These are phyloP conservation scores for Ganoderma resinaceum DNA, from an alignment of 1,284 basidiomycete genomes.

Conservation along the genomic window DNA sequence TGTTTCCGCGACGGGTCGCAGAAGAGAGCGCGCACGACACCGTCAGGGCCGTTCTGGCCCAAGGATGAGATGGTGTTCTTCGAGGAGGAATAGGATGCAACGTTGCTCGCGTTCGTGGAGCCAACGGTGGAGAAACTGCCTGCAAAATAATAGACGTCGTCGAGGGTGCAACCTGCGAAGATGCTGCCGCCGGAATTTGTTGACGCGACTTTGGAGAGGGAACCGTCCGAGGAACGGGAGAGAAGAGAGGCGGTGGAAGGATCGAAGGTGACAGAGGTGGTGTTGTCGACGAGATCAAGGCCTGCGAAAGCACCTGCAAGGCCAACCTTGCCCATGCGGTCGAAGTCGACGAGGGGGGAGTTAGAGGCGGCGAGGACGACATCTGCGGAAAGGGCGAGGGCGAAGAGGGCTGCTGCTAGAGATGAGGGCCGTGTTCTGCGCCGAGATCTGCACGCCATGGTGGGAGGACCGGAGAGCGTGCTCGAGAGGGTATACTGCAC, in stretches of 20 bases:
- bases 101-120: conserved; percentile 63
- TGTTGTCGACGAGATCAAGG: conserved; percentile 76
- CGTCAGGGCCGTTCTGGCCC: conserved; percentile 70
- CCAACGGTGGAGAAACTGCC: conserved; percentile 79
- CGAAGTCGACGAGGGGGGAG: conserved; percentile 86
- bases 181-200: conserved; percentile 78
- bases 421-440: conserved; percentile 22
- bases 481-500: conserved; percentile 35
- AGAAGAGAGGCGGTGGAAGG: conserved; percentile 73
- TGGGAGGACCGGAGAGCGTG: conserved; percentile 22
- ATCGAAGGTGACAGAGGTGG: conserved; percentile 64
- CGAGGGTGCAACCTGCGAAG: conserved; percentile 68
- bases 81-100: conserved; percentile 76
- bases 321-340: conserved; percentile 90
- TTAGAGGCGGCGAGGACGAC: conserved; percentile 54
- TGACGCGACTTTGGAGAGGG: conserved; percentile 67
- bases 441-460: conserved; percentile 32
- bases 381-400: conserved; percentile 40
- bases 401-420: conserved; percentile 19
- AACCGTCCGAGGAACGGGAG: conserved; percentile 67
- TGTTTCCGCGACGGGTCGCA: conserved; percentile 79
- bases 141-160: conserved; percentile 72
- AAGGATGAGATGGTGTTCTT: conserved; percentile 66
- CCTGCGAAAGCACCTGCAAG: conserved; percentile 89
- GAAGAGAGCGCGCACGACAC: conserved; percentile 76